A percentile compares a stretch with the other conserved stretches of the same genome.
phyloP scores from a whole-genome alignment of 2,329 filamentous ascomycete species.

The Neofusicoccum umdonicola region DNA sequence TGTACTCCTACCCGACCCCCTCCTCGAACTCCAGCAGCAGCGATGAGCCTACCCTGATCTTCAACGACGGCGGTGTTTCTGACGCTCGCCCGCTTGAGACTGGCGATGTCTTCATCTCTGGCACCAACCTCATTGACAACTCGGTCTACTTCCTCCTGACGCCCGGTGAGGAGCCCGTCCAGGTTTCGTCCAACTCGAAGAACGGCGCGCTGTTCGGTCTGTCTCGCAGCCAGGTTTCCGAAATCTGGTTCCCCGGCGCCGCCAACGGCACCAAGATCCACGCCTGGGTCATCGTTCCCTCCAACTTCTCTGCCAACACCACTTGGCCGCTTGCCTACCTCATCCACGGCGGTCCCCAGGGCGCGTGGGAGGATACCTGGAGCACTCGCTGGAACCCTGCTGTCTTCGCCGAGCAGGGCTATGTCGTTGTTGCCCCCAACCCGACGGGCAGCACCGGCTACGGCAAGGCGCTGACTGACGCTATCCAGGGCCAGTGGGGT shows the following conservation, averaged over 20 bases:
- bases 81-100: conserved; percentile 53
- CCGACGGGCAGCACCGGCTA: conserved; percentile 82
- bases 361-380: conserved; percentile 73
- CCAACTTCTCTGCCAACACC: conserved; percentile 63
- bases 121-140: conserved; percentile 70
- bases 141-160: conserved; percentile 56
- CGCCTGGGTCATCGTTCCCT: conserved; percentile 64
- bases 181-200: conserved; percentile 63
- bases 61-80: conserved; percentile 19
- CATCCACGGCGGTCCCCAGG: conserved; percentile 81
- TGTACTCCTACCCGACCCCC: conserved; percentile 50
- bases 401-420: conserved; percentile 83
- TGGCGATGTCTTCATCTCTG: conserved; percentile 61
- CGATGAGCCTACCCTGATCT: conserved; percentile 3
- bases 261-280: conserved; percentile 62
- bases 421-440: conserved; percentile 78
- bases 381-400: conserved; percentile 83
- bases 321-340: conserved; percentile 77
- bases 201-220: conserved; percentile 67
- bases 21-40: background rate
- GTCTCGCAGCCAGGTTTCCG: conserved; percentile 60
- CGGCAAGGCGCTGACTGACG: conserved; percentile 73
- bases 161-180: conserved; percentile 25
- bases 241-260: conserved; percentile 68
- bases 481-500: conserved; percentile 79